phyloP scores from a whole-genome alignment of 83 land plant species.

The Picea engelmannii region DNA sequence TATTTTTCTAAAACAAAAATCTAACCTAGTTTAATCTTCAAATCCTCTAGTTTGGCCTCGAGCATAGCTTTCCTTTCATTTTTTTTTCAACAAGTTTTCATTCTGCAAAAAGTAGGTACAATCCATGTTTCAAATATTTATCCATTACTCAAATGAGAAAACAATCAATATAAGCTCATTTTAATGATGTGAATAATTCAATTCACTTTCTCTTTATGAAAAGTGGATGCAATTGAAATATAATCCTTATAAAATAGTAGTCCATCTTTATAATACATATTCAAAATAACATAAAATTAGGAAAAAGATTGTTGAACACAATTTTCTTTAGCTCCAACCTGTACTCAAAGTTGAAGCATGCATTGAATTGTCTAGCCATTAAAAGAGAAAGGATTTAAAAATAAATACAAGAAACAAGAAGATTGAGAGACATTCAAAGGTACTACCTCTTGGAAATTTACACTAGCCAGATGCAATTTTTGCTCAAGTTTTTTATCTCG shows the following conservation, averaged over 20 bases:
- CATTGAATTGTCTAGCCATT: neutral
- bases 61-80: constrained; percentile 1
- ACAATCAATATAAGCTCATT: too few species aligned
- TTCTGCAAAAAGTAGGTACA: neutral
- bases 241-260: neutral
- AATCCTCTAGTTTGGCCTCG: constrained; percentile 23
- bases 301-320: neutral
- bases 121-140: neutral
- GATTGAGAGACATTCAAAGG: neutral
- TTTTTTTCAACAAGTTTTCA: constrained; percentile 14
- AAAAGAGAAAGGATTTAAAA: neutral
- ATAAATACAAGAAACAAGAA: neutral
- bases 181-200: neutral
- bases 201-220: neutral
- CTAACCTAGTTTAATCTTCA: neutral
- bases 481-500: constrained; percentile 38
- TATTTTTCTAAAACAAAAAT: constrained; percentile 1
- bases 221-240: neutral
- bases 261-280: neutral
- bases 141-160: too few species aligned
- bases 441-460: constrained; percentile 37
- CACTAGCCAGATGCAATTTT: constrained; percentile 6
- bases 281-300: neutral
- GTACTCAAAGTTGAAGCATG: neutral
- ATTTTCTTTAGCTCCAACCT: neutral